A percentile compares a stretch with the other conserved stretches of the same genome.
phyloP scores from a whole-genome alignment of 257 asterid genomes.

The Osmanthus fragrans region DNA sequence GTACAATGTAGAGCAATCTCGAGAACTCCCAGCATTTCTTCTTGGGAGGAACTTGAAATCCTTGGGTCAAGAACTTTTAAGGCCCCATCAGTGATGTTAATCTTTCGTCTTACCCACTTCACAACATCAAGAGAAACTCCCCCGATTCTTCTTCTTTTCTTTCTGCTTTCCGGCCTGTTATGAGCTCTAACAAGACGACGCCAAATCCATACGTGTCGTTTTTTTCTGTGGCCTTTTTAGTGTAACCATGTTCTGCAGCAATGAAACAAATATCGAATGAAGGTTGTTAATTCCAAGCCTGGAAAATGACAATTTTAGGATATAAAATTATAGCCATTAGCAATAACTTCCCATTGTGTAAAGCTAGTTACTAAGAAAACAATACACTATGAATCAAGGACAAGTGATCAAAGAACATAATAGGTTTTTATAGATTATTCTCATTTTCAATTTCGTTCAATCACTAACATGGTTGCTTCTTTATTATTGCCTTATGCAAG shows the following conservation, averaged over 20 bases:
- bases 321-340: too few species aligned
- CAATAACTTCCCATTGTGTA: too few species aligned
- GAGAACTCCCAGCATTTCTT: slow-evolving; percentile 63
- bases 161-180: slow-evolving; percentile 71
- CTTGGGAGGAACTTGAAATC: slow-evolving; percentile 46
- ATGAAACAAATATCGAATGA: slow-evolving; percentile 2
- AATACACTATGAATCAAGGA: too few species aligned
- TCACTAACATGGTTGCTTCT: too few species aligned
- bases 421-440: too few species aligned
- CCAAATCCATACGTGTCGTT: slow-evolving; percentile 74
- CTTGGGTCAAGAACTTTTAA: slow-evolving; percentile 60
- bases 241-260: slow-evolving; percentile 61
- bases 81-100: slow-evolving; percentile 66
- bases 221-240: slow-evolving; percentile 66
- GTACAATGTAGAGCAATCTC: slow-evolving; percentile 67
- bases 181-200: slow-evolving; percentile 66
- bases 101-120: slow-evolving; percentile 82
- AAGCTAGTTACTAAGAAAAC: too few species aligned
- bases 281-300: not conserved
- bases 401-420: too few species aligned
- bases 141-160: slow-evolving; percentile 27
- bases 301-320: too few species aligned
- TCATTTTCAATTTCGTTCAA: too few species aligned
- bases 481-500: too few species aligned
- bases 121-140: slow-evolving; percentile 58